Evolutionary conservation across 2,329 filamentous ascomycete genomes (phyloP).

Genomic region (Penicillium sp.): DNA sequence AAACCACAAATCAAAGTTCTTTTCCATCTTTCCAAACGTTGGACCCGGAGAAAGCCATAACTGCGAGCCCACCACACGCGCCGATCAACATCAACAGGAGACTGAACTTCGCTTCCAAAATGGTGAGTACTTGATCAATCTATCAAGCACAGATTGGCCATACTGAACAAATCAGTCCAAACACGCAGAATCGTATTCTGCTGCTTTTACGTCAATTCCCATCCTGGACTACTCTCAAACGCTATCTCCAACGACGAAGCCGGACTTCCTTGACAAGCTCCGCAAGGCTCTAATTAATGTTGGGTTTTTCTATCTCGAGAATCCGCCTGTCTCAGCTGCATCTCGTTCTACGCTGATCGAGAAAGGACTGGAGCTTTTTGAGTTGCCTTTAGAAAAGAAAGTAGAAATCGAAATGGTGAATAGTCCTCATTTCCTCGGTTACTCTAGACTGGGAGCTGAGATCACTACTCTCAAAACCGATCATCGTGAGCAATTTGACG

Average conservation of each 20-base stretch:
- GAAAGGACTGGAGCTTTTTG: constrained; percentile 46
- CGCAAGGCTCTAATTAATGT: constrained; percentile 36
- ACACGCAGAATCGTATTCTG: background rate
- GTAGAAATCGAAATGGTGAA: constrained; percentile 50
- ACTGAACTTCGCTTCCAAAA: constrained; percentile 2
- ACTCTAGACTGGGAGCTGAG: constrained; percentile 36
- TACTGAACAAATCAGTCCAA: background rate
- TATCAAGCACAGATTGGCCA: background rate
- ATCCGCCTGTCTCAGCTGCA: constrained; percentile 25
- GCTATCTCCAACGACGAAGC: constrained; percentile 20
- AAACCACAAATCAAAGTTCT: constrained; percentile 1
- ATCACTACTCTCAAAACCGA: constrained; percentile 35
- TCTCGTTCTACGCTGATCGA: constrained; percentile 32
- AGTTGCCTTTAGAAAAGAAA: constrained; percentile 47
- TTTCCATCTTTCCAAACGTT: background rate
- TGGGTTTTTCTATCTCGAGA: constrained; percentile 38
- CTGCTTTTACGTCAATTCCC: constrained; percentile 32
- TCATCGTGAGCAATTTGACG: constrained; percentile 40
- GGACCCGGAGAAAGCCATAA: constrained; percentile 4
- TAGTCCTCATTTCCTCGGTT: constrained; percentile 39
- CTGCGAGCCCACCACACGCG: constrained; percentile 5
- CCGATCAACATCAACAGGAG: constrained; percentile 1
- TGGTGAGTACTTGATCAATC: background rate
- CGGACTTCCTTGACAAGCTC: constrained; percentile 28
- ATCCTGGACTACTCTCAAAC: constrained; percentile 32